Evolutionary conservation across 2,329 filamentous ascomycete genomes (phyloP).

Genomic region (Exophiala sp.): DNA sequence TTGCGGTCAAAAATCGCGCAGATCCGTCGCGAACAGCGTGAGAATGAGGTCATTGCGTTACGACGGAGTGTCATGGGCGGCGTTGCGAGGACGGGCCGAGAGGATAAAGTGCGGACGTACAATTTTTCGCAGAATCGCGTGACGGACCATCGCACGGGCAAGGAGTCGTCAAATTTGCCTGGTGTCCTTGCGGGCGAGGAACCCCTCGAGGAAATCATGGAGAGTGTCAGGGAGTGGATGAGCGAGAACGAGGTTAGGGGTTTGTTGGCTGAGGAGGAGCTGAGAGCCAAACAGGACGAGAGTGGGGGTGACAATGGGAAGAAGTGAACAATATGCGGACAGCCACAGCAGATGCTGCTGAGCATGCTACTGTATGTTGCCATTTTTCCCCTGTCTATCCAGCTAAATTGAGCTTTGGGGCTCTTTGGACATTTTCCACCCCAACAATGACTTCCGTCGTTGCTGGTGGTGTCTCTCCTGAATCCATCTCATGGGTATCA

Average conservation of each 20-base stretch:
- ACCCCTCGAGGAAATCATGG: slow-evolving; percentile 70
- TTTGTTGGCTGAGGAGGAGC: slow-evolving; percentile 63
- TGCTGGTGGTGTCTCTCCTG: slow-evolving; percentile 1
- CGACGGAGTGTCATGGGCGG: slow-evolving; percentile 74
- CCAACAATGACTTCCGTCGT: background rate
- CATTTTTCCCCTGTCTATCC: too few species aligned
- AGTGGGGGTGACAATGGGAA: slow-evolving; percentile 7
- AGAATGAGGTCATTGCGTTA: slow-evolving; percentile 72
- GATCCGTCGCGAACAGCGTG: slow-evolving; percentile 72
- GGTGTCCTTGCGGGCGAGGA: slow-evolving; percentile 75
- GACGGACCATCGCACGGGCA: slow-evolving; percentile 79
- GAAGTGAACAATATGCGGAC: slow-evolving; percentile 8
- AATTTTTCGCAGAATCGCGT: slow-evolving; percentile 77
- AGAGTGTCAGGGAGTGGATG: slow-evolving; percentile 73
- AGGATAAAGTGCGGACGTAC: slow-evolving; percentile 92
- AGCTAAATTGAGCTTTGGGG: too few species aligned
- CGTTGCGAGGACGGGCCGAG: slow-evolving; percentile 75
- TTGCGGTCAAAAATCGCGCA: slow-evolving; percentile 80
- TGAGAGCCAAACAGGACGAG: slow-evolving; percentile 29
- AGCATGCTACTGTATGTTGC: background rate
- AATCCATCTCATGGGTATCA: slow-evolving; percentile 18
- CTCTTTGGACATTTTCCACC: too few species aligned
- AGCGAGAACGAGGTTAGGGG: slow-evolving; percentile 69
- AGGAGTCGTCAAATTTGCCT: slow-evolving; percentile 75
- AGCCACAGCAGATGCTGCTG: background rate